Conservation (phyloP, 2,329 filamentous ascomycete species). For the Stagonosporopsis cucurbitacearum region DNA sequence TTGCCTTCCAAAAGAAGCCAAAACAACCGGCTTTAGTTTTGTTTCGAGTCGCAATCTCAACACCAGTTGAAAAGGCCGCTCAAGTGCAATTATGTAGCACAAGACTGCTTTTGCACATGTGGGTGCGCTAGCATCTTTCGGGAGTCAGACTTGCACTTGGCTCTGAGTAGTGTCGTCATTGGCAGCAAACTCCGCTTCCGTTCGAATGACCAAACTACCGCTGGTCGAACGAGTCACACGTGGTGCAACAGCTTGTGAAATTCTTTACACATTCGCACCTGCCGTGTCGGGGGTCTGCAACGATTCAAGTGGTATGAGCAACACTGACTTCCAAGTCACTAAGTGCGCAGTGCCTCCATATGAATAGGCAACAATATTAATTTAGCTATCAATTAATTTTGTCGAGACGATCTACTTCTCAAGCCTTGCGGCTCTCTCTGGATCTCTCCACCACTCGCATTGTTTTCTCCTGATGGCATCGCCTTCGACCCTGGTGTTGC, state of each 20-base stretch:
- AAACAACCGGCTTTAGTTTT: no score
- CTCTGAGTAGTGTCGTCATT: not conserved
- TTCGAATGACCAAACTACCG: not conserved
- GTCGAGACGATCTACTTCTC: conserved; percentile 26
- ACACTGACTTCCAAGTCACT: no score
- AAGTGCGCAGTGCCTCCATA: no score
- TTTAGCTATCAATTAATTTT: not conserved
- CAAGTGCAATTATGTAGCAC: not conserved
- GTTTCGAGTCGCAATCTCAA: not conserved
- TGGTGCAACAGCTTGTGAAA: not conserved
- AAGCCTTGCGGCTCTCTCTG: conserved; percentile 24
- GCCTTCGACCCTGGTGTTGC: conserved; percentile 32
- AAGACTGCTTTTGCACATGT: not conserved
- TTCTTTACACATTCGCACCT: not conserved
- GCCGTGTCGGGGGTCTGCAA: not conserved
- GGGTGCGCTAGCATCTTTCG: not conserved
- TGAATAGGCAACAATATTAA: not conserved
- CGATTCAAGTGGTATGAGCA: no score
- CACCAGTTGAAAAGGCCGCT: not conserved
- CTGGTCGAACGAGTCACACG: not conserved
- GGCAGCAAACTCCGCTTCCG: not conserved
- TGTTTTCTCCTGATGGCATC: conserved; percentile 33
- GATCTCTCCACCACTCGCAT: conserved; percentile 41
- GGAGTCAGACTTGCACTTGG: not conserved
- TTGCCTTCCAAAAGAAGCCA: no score